Conservation (phyloP, 768 basidiomycete species). For the Rhodotorula sphaerocarpa region DNA sequence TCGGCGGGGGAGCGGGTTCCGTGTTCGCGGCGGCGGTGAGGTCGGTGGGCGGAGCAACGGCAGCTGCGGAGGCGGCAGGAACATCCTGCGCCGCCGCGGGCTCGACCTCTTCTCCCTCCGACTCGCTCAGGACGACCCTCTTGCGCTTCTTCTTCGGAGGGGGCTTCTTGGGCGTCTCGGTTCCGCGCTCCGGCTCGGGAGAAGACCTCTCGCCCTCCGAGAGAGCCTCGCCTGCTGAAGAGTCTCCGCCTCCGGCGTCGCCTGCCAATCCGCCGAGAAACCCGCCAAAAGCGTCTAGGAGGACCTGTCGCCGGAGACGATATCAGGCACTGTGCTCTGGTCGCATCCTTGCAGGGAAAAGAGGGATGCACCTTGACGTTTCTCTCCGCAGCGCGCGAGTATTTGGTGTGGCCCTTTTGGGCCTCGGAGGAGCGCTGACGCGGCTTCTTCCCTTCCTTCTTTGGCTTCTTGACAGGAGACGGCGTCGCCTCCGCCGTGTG, state of each 20-base stretch:
- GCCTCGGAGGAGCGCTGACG: neutral
- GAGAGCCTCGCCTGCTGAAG: neutral
- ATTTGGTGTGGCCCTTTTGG: neutral
- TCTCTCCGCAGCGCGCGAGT: neutral
- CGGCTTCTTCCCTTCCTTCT: neutral
- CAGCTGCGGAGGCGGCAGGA: too few species aligned
- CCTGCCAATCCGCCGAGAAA: neutral
- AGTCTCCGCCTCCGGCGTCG: neutral
- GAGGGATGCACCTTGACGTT: constrained; percentile 8
- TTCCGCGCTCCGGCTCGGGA: neutral
- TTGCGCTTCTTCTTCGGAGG: constrained; percentile 3
- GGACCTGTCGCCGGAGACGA: neutral
- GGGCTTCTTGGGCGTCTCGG: neutral
- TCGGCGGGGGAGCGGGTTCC: neutral
- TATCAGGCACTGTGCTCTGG: too few species aligned
- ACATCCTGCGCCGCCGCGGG: too few species aligned
- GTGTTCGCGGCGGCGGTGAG: too few species aligned
- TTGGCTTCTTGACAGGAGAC: neutral
- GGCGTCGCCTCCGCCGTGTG: neutral
- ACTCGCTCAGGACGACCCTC: too few species aligned
- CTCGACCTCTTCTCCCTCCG: too few species aligned
- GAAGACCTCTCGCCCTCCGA: neutral
- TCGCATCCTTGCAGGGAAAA: too few species aligned
- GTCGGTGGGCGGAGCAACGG: too few species aligned
- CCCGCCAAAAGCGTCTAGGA: neutral